phyloP scores from a whole-genome alignment of 176 grass and related monocot species.

The Bromus sterilis region DNA sequence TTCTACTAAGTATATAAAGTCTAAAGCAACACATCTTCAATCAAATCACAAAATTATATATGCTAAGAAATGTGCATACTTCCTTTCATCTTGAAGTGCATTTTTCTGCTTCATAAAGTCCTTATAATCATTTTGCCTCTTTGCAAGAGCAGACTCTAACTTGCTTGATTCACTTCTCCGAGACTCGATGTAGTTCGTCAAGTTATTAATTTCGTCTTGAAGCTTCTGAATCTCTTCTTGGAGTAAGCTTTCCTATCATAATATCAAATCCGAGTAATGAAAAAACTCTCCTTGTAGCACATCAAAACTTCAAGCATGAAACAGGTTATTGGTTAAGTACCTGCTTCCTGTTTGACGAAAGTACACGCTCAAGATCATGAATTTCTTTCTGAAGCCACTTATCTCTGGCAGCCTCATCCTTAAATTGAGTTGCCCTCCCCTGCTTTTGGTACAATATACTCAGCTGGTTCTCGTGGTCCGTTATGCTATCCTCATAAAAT shows the following conservation, averaged over 20 bases:
- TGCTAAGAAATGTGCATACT: slow-evolving; percentile 42
- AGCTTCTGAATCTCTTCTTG: slow-evolving; percentile 86
- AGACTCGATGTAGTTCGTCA: slow-evolving; percentile 51
- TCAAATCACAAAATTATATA: neutral
- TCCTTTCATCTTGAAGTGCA: slow-evolving; percentile 75
- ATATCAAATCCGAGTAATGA: neutral
- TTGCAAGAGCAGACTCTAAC: slow-evolving; percentile 45
- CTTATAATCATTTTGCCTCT: slow-evolving; percentile 53
- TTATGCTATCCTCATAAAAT: slow-evolving; percentile 54
- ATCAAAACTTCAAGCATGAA: slow-evolving; percentile 3
- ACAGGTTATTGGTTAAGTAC: slow-evolving; percentile 26
- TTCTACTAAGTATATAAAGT: slow-evolving; percentile 22
- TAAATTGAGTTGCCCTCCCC: slow-evolving; percentile 86
- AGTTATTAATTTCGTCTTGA: slow-evolving; percentile 44
- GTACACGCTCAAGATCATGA: slow-evolving; percentile 75
- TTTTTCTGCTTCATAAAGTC: slow-evolving; percentile 60
- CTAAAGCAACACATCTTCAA: neutral
- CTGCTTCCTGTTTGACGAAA: slow-evolving; percentile 72
- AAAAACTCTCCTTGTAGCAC: neutral
- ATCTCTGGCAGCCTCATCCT: slow-evolving; percentile 71
- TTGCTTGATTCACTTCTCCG: slow-evolving; percentile 46
- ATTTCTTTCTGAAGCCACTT: slow-evolving; percentile 95
- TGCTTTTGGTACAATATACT: slow-evolving; percentile 94
- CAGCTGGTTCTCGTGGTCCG: slow-evolving; percentile 77
- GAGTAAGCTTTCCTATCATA: slow-evolving; percentile 59